Evolutionary conservation across 1,284 basidiomycete species (phyloP).

Genomic region (Xanthoconium separans): DNA sequence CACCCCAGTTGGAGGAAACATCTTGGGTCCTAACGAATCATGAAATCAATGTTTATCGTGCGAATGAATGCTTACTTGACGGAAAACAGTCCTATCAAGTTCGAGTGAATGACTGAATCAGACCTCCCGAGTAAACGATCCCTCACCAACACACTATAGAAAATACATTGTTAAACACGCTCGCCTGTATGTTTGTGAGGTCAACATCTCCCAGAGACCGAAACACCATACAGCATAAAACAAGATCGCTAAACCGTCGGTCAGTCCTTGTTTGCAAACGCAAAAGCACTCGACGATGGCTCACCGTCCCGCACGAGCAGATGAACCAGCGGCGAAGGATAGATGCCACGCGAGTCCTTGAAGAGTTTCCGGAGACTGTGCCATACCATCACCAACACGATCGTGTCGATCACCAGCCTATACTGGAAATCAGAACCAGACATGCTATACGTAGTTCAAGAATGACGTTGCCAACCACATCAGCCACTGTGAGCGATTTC

Average conservation of each 20-base stretch:
- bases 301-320: background rate
- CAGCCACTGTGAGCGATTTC: background rate
- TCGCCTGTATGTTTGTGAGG: background rate
- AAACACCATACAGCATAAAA: background rate
- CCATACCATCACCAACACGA: background rate
- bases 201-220: background rate
- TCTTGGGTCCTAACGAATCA: constrained; percentile 7
- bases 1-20: background rate
- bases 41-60: too few relatives aligned
- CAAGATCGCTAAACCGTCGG: background rate
- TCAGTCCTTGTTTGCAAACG: background rate
- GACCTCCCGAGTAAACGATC: too few relatives aligned
- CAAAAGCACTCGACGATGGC: background rate
- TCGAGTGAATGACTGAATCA: too few relatives aligned
- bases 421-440: background rate
- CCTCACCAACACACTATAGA: background rate
- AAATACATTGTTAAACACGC: background rate
- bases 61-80: too few relatives aligned
- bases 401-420: background rate
- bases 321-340: background rate
- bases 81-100: too few relatives aligned
- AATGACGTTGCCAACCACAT: constrained; percentile 2
- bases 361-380: background rate
- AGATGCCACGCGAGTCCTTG: background rate
- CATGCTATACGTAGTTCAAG: too few relatives aligned